phyloP scores from a whole-genome alignment of 768 basidiomycete genomes.

The Tubosaeta brunneosetosa region DNA sequence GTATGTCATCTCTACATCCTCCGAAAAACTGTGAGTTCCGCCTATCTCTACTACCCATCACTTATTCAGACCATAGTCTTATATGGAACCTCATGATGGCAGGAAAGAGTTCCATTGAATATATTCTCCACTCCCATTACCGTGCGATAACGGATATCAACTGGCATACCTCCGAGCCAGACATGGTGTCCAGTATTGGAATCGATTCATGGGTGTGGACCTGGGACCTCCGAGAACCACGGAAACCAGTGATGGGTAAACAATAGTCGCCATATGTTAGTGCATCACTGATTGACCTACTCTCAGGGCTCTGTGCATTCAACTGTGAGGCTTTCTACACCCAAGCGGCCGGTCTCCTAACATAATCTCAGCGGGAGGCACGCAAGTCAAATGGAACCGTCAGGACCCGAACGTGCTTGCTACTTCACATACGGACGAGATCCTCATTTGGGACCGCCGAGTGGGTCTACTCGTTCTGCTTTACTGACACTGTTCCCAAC shows the following conservation, averaged over 20 bases:
- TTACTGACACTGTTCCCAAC: constrained; percentile 4
- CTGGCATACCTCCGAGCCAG: constrained; percentile 85
- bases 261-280: neutral
- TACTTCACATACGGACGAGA: constrained; percentile 81
- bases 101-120: constrained; percentile 76
- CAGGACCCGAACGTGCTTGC: constrained; percentile 83
- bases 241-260: constrained; percentile 67
- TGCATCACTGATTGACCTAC: neutral
- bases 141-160: constrained; percentile 98
- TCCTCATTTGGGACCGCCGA: constrained; percentile 92
- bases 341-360: neutral
- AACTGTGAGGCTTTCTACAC: constrained; percentile 36
- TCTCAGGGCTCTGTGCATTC: constrained; percentile 52
- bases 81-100: constrained; percentile 89
- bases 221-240: constrained; percentile 79
- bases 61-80: constrained; percentile 41
- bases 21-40: constrained; percentile 71
- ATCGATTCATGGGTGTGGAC: constrained; percentile 94
- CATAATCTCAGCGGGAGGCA: constrained; percentile 62
- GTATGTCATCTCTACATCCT: constrained; percentile 84
- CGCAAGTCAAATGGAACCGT: constrained; percentile 97
- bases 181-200: constrained; percentile 83
- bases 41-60: neutral
- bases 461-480: constrained; percentile 40
- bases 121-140: constrained; percentile 84